A percentile compares a stretch with the other conserved stretches of the same genome.
Evolutionary conservation across 306 rosid genomes (phyloP).

Genomic region (Glycyrrhiza uralensis): DNA sequence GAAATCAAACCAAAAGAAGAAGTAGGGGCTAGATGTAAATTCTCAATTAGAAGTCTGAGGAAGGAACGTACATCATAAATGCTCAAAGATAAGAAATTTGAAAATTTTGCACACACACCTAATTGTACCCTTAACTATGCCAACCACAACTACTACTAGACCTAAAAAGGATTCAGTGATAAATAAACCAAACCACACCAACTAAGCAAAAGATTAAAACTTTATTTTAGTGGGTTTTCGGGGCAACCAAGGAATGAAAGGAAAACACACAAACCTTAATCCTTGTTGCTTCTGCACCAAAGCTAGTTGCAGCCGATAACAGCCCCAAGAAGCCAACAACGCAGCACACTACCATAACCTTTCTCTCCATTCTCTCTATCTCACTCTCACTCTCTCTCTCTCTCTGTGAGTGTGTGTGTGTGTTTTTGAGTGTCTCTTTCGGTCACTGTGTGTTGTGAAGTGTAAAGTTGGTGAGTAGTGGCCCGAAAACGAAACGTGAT

Average conservation of each 20-base stretch:
- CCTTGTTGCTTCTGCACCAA: conserved; percentile 79
- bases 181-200: background rate
- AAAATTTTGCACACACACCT: background rate
- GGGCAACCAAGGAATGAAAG: background rate
- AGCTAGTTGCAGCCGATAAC: conserved; percentile 69
- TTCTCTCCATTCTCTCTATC: conserved; percentile 58
- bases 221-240: background rate
- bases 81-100: background rate
- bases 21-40: background rate
- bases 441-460: background rate
- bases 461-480: background rate
- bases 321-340: conserved; percentile 66
- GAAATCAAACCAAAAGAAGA: conserved; percentile 6
- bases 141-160: background rate
- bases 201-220: background rate
- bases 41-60: background rate
- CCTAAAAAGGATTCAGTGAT: background rate
- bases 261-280: conserved; percentile 56
- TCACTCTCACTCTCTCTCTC: background rate
- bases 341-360: conserved; percentile 43
- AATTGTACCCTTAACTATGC: background rate
- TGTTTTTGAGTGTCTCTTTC: background rate
- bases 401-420: background rate
- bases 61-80: background rate
- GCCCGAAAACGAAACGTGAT: background rate